Evolutionary conservation across 108 stramenopile genomes (phyloP).

Genomic region (Cyclostephanos invisitatus): DNA sequence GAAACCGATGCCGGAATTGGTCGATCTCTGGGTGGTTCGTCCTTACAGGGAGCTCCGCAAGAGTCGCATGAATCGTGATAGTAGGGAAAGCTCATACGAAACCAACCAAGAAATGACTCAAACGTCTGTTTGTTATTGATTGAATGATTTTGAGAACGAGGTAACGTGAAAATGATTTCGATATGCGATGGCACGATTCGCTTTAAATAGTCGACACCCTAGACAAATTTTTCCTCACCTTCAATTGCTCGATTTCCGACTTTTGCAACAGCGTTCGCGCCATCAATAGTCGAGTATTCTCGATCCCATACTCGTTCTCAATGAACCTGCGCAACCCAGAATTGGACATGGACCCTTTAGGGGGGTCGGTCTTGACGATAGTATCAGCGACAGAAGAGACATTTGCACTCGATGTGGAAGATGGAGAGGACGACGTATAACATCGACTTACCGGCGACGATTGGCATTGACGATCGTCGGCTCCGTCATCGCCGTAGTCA

Average conservation of each 20-base stretch:
- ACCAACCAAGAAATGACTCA: constrained; percentile 62
- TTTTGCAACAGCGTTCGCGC: constrained; percentile 24
- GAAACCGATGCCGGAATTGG: background rate
- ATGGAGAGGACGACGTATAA: background rate
- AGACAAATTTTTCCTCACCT: constrained; percentile 22
- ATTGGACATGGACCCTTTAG: constrained; percentile 11
- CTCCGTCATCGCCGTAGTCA: background rate
- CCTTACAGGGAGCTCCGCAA: constrained; percentile 63
- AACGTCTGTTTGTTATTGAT: constrained; percentile 12
- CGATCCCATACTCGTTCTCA: constrained; percentile 52
- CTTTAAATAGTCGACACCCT: background rate
- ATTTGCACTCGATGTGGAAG: background rate
- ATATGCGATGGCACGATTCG: background rate
- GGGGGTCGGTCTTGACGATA: background rate
- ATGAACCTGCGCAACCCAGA: constrained; percentile 47
- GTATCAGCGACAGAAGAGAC: background rate
- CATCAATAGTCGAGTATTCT: constrained; percentile 35
- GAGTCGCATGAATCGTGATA: constrained; percentile 59
- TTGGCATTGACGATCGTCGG: background rate
- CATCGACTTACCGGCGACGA: background rate
- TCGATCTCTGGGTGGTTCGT: constrained; percentile 13
- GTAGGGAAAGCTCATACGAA: constrained; percentile 60
- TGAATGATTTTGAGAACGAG: background rate
- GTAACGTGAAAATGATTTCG: background rate
- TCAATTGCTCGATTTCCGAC: constrained; percentile 38